Conservation (phyloP, 2,329 filamentous ascomycete genomes). For the Venturia pyrina region DNA sequence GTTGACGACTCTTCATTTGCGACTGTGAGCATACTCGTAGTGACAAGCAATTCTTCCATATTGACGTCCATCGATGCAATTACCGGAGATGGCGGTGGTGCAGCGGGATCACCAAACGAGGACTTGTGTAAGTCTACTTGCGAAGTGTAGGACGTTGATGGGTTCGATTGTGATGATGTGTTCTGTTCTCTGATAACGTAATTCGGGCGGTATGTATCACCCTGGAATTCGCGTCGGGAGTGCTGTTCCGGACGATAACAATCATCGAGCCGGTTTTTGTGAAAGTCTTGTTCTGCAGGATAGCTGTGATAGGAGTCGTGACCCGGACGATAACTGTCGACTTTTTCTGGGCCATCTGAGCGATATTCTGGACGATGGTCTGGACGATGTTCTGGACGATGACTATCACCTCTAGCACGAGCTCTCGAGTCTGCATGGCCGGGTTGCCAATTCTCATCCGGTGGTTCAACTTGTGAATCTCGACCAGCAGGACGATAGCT, state of each 20-base stretch:
- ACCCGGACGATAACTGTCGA: background rate
- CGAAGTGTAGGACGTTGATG: background rate
- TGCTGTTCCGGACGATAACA: background rate
- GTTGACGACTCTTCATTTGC: background rate
- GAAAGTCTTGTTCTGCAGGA: background rate
- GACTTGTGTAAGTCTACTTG: background rate
- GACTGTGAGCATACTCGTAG: background rate
- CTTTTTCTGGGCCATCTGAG: background rate
- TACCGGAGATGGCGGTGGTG: background rate
- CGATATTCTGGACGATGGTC: too few species aligned
- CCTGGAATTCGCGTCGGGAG: background rate
- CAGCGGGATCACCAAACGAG: background rate
- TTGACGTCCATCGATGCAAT: background rate
- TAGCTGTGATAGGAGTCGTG: background rate
- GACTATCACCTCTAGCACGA: background rate
- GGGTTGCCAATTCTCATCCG: background rate
- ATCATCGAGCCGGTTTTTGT: background rate
- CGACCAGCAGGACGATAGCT: background rate
- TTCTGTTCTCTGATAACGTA: background rate
- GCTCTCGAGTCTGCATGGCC: background rate
- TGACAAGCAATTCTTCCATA: background rate
- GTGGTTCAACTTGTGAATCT: background rate
- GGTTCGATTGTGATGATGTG: background rate
- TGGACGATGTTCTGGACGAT: background rate
- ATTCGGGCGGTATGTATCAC: background rate